Percentiles rank a stretch among this genome's conserved stretches.
These are phyloP conservation scores for Mikania micrantha DNA, from an alignment of 129 eudicot genomes.

Conservation along the genomic window DNA sequence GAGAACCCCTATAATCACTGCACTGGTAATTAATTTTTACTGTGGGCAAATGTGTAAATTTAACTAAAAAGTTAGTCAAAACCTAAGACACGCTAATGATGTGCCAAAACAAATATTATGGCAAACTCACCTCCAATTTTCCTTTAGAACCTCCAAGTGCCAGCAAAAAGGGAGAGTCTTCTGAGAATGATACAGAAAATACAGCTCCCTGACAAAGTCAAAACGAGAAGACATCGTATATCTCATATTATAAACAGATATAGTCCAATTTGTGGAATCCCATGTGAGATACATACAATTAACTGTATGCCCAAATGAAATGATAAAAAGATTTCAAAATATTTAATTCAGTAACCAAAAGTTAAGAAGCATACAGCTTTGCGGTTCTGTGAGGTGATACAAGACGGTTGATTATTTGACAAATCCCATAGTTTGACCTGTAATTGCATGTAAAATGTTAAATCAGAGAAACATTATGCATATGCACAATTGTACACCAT, in stretches of 20 bases:
- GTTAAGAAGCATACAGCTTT: slow-evolving; percentile 63
- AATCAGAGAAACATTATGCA: not conserved
- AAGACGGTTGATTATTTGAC: slow-evolving; percentile 74
- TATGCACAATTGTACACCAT: not conserved
- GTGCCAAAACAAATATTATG: not conserved
- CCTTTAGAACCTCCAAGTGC: slow-evolving; percentile 93
- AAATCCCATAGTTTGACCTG: slow-evolving; percentile 93
- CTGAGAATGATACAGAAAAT: slow-evolving; percentile 72
- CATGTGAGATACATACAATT: not conserved
- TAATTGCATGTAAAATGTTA: not conserved
- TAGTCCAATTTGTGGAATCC: not conserved
- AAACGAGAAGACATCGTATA: slow-evolving; percentile 11
- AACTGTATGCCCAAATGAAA: not conserved
- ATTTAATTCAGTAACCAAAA: not conserved
- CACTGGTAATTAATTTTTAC: no score
- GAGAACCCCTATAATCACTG: no score
- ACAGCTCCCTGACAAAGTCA: slow-evolving; percentile 62
- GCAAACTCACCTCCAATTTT: slow-evolving; percentile 48
- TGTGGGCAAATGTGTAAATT: no score
- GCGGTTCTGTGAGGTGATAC: slow-evolving; percentile 73
- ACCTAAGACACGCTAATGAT: no score
- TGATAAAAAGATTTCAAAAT: not conserved
- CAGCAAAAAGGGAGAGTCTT: slow-evolving; percentile 62
- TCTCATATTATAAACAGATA: not conserved
- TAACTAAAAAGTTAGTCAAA: no score